Percentiles rank a stretch among this genome's conserved stretches.
Conservation (phyloP, 2,329 filamentous ascomycete genomes). For the Arthrocladium fulminans region DNA sequence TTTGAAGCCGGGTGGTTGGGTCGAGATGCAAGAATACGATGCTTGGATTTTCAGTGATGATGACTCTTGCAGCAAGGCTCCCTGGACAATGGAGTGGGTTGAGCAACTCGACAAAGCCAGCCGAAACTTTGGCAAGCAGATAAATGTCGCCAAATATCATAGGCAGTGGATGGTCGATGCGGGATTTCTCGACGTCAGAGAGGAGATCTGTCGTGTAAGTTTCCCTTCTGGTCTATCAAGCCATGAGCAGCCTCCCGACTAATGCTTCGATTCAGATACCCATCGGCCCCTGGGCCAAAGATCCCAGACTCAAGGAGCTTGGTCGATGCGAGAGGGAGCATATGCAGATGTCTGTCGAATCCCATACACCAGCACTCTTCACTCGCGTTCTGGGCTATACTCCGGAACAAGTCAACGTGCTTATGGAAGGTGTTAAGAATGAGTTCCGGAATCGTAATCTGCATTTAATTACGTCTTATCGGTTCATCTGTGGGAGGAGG, state of each 20-base stretch:
- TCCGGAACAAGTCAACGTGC: no score
- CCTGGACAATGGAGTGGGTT: conserved; percentile 23
- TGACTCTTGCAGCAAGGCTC: conserved; percentile 2
- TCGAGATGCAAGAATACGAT: conserved; percentile 13
- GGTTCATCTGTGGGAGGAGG: no score
- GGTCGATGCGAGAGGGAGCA: conserved; percentile 34
- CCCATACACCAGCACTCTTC: conserved; percentile 31
- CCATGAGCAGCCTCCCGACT: conserved; percentile 11
- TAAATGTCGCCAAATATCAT: no score
- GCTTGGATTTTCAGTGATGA: conserved; percentile 6
- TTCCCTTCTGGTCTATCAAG: not conserved
- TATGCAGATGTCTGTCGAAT: conserved; percentile 29
- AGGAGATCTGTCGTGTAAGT: conserved; percentile 33
- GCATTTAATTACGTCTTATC: no score
- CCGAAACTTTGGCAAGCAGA: no score
- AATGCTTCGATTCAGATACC: conserved; percentile 26
- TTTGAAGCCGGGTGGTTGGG: conserved; percentile 26
- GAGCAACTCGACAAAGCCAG: conserved; percentile 25
- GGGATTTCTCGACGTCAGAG: no score
- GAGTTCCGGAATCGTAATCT: no score
- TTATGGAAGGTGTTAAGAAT: no score
- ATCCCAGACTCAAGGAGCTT: conserved; percentile 44
- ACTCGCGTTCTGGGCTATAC: conserved; percentile 32
- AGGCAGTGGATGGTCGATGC: no score
- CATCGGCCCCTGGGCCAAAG: conserved; percentile 46